These are phyloP conservation scores for Xylaria nigripes DNA, from an alignment of 495 filamentous ascomycete species.

Conservation along the genomic window DNA sequence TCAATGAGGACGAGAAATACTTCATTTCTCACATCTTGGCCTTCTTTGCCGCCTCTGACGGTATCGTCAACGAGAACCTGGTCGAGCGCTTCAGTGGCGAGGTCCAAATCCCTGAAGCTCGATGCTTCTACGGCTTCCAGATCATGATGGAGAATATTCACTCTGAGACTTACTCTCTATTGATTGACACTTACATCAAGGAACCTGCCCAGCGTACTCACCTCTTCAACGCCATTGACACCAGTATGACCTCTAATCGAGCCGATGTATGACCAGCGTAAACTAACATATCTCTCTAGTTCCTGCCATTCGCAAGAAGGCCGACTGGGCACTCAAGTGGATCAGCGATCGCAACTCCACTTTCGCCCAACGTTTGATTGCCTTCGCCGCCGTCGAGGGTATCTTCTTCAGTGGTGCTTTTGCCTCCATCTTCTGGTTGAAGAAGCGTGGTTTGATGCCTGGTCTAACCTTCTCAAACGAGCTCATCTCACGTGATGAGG, in stretches of 20 bases:
- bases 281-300: conserved; percentile 40
- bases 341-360: conserved; percentile 87
- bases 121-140: conserved; percentile 99
- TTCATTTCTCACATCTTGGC: conserved; percentile 98
- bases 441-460: conserved; percentile 99
- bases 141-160: conserved; percentile 99
- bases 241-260: conserved; percentile 49
- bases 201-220: conserved; percentile 92
- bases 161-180: conserved; percentile 97
- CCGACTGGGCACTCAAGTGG: conserved; percentile 94
- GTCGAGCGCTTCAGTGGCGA: conserved; percentile 96
- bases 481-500: conserved; percentile 98
- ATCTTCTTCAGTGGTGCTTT: conserved; percentile 99
- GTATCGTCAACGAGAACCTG: conserved; percentile 99
- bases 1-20: conserved; percentile 95
- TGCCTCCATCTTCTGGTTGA: conserved; percentile 98
- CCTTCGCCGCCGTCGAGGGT: conserved; percentile 96
- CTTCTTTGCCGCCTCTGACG: conserved; percentile 99
- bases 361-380: conserved; percentile 90
- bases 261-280: neutral
- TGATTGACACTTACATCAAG: conserved; percentile 99
- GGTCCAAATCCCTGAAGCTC: conserved; percentile 94
- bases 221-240: conserved; percentile 97
- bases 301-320: conserved; percentile 94
- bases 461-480: conserved; percentile 99